Conservation (phyloP, 164 flowering plant species). For the Liriodendron chinense region DNA sequence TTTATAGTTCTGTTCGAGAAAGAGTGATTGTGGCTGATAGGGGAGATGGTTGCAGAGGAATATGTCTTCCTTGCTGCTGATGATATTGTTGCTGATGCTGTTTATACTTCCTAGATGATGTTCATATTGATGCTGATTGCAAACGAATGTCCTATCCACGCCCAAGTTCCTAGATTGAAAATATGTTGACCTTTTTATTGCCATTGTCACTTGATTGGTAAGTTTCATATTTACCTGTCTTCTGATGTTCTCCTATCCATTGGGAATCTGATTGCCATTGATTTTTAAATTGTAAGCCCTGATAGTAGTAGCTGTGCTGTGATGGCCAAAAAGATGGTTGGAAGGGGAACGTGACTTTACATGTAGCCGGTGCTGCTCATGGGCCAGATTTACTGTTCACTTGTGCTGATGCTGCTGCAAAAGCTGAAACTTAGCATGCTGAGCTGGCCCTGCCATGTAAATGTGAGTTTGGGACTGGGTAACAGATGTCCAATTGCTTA, state of each 20-base stretch:
- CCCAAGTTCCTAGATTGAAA: neutral
- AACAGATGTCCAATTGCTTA: neutral
- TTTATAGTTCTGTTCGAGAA: conserved; percentile 35
- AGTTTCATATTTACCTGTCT: conserved; percentile 13
- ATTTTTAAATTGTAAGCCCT: conserved; percentile 7
- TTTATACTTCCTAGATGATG: conserved; percentile 26
- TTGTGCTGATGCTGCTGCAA: conserved; percentile 6
- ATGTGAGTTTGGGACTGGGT: conserved; percentile 15
- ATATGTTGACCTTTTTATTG: neutral
- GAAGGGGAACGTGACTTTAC: conserved; percentile 13
- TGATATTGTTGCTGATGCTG: conserved; percentile 38
- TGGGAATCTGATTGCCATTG: conserved; percentile 26
- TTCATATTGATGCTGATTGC: conserved; percentile 34
- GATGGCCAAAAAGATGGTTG: conserved; percentile 6
- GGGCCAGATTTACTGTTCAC: neutral
- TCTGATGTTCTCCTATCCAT: conserved; percentile 12
- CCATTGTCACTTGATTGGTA: conserved; percentile 29
- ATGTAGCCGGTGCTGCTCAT: conserved; percentile 29
- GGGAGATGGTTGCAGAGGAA: conserved; percentile 24
- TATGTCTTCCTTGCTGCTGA: conserved; percentile 23
- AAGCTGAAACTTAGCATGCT: conserved; percentile 4
- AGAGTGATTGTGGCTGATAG: conserved; percentile 19
- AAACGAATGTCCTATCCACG: conserved; percentile 4
- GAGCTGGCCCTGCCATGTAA: conserved; percentile 7
- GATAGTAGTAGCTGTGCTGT: conserved; percentile 28